Evolutionary conservation across 805 yeast species (phyloP).

Genomic region (Wickerhamiella sorbophila): DNA sequence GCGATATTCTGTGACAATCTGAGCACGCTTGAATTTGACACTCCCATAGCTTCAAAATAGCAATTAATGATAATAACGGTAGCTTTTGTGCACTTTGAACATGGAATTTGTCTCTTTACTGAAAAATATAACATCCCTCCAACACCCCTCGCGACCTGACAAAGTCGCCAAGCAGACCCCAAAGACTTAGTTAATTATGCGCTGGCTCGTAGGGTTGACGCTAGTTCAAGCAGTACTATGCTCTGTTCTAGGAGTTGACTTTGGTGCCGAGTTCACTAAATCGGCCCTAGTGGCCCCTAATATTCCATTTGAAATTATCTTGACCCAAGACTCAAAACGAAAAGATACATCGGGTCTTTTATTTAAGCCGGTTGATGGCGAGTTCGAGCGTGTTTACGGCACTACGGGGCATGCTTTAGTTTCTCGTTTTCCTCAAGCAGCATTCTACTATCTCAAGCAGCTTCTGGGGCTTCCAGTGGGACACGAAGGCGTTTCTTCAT

Average conservation of each 20-base stretch:
- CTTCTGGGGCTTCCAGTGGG: constrained; percentile 46
- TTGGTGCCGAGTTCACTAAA: constrained; percentile 76
- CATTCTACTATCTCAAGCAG: constrained; percentile 53
- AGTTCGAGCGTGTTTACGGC: constrained; percentile 55
- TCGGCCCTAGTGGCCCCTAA: constrained; percentile 86
- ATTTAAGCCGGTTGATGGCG: constrained; percentile 25
- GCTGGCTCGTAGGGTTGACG: not conserved
- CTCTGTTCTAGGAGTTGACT: constrained; percentile 78
- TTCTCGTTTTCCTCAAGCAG: constrained; percentile 56
- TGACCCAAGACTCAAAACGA: constrained; percentile 83
- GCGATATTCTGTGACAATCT: too few relatives aligned
- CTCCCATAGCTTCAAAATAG: too few relatives aligned
- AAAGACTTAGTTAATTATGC: not conserved
- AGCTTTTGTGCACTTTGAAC: too few relatives aligned
- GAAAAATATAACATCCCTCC: too few relatives aligned
- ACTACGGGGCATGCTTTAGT: constrained; percentile 55
- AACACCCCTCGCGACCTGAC: too few relatives aligned
- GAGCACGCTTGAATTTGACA: too few relatives aligned
- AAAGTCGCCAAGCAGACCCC: not conserved
- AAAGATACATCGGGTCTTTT: constrained; percentile 76
- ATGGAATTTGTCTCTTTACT: too few relatives aligned
- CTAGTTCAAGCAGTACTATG: constrained; percentile 22
- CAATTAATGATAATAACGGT: too few relatives aligned
- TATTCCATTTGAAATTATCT: constrained; percentile 69
- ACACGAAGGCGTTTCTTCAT: constrained; percentile 35